phyloP scores from a whole-genome alignment of 495 filamentous ascomycete genomes.

The Aspergillus haitiensis region DNA sequence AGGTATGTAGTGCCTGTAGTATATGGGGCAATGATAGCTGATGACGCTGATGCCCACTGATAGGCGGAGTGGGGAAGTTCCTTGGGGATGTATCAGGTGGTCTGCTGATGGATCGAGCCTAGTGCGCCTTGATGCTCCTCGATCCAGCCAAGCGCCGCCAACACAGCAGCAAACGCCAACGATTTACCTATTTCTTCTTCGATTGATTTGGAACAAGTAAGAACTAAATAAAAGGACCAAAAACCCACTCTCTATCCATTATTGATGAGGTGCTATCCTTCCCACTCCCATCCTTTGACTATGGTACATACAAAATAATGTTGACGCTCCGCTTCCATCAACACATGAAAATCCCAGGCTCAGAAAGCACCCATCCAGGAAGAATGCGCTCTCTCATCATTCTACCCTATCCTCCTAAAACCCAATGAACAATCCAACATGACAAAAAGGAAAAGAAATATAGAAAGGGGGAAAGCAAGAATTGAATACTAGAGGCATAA shows the following conservation, averaged over 20 bases:
- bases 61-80: conserved; percentile 27
- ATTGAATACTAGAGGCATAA: background rate
- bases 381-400: background rate
- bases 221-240: background rate
- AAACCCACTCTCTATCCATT: conserved; percentile 15
- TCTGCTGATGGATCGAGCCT: background rate
- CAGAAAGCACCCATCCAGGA: background rate
- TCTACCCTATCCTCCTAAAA: conserved; percentile 20
- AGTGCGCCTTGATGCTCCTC: background rate
- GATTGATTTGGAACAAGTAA: no score
- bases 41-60: conserved; percentile 21
- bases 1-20: conserved; percentile 7
- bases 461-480: background rate
- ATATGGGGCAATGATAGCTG: conserved; percentile 19
- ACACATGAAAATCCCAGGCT: conserved; percentile 1
- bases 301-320: conserved; percentile 24
- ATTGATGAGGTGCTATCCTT: conserved; percentile 1
- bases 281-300: conserved; percentile 20
- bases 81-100: conserved; percentile 20
- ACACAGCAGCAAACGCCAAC: background rate
- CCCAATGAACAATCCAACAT: background rate
- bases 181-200: background rate
- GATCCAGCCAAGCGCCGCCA: background rate
- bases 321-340: background rate
- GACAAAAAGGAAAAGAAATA: background rate